Evolutionary conservation across 2,329 filamentous ascomycete species (phyloP).

Genomic region (Leptographium radiaticola): DNA sequence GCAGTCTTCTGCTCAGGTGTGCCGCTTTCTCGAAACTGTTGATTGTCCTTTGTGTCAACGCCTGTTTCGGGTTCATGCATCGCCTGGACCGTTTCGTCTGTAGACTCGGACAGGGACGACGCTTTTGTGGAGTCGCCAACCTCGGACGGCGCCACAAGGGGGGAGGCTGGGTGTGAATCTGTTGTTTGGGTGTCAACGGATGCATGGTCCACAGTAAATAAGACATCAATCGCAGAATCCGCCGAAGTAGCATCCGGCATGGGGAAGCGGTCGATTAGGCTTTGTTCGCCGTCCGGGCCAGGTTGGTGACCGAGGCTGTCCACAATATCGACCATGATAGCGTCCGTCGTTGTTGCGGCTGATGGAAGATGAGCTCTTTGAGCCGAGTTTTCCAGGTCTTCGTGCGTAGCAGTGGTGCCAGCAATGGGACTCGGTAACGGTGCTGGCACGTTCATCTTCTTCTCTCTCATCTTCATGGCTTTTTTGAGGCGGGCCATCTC

Average conservation of each 20-base stretch:
- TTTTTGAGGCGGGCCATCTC: constrained; percentile 92
- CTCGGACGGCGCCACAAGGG: constrained; percentile 39
- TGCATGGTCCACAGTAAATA: constrained; percentile 30
- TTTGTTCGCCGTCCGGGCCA: neutral
- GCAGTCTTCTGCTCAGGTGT: neutral
- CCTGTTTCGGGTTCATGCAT: constrained; percentile 9
- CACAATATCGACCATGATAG: no score
- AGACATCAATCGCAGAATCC: constrained; percentile 43
- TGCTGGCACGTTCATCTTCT: constrained; percentile 39
- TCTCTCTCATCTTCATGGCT: constrained; percentile 79
- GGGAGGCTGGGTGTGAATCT: constrained; percentile 46
- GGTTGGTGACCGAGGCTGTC: neutral
- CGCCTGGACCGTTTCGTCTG: constrained; percentile 40
- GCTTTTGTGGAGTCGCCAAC: constrained; percentile 47
- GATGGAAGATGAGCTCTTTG: neutral
- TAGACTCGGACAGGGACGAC: constrained; percentile 50
- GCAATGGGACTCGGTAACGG: constrained; percentile 14
- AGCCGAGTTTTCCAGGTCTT: neutral
- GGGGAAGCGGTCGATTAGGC: neutral
- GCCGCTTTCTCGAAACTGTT: neutral
- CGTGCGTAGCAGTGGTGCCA: constrained; percentile 13
- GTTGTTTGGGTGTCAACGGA: constrained; percentile 32
- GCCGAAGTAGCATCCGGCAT: constrained; percentile 9
- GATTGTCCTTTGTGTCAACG: neutral
- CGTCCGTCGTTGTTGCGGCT: no score